Evolutionary conservation across 192 early-diverging fungal species (phyloP), one percentile per base, ranked within the genome.

Genomic region (Pilobolus umbonatus): DNA sequence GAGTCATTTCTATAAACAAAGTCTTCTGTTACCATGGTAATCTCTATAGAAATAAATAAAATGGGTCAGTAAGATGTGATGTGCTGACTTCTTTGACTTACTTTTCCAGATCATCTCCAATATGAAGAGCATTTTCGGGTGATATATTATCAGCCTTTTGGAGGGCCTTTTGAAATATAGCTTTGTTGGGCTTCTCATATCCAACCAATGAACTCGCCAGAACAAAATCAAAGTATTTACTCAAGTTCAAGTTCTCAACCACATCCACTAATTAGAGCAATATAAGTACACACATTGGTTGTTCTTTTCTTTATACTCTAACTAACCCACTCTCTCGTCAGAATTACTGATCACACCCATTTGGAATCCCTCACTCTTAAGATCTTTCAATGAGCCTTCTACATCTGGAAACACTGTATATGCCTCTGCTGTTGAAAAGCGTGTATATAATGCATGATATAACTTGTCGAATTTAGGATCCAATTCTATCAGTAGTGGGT

Each of bases 261-360:
- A 75, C 62, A 29, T 45, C 50, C 14, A 38, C 75, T 76, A 40
- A 14, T 32, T 9, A 5, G 29, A 50, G 17, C 31, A 55, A 39
- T n/a, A 24, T 61, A 47, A 39, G 14, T 35, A 12, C 35, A 25
- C 51, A 42, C 21, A 51, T 21, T n/a, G 7, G 24, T 36, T 44
- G 8, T 56, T 39, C 14, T 11, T 19, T 47, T 47, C 10, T 5
- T 7, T 26, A 51, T n/a, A 11, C 2, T 49, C 15, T 0, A 2
- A 17, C 9, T 56, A 49, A 66, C 82, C 76, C 11, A 71, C 64
- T 24, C 73, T 57, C 29, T 86, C 84, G 32, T 86, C 84, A 53
- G 76, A 81, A 55, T 86, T 86, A 48, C 78, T 78, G 17, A 86
- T 68, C 6, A 86, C 73, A 2, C 84, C 84, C 31, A 80, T 54